Base-by-base conservation (phyloP, 495 filamentous ascomycete genomes). In the Pyrenopolyporus hunteri region DNA sequence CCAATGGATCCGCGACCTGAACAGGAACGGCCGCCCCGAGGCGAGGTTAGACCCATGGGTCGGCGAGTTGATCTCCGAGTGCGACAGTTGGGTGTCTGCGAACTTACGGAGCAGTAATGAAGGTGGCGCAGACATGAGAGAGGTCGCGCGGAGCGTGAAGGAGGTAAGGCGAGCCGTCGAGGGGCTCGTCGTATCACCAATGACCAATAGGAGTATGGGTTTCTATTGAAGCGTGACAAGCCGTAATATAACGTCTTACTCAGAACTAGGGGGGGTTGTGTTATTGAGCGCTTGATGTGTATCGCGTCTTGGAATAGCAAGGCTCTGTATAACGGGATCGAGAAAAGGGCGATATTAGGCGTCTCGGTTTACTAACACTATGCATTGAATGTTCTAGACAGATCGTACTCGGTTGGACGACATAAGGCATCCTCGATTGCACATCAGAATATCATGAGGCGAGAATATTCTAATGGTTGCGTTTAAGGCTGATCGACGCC, bases 1-100 rank as follows among this genome's bases (percentile, higher is more conserved):
- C 32, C 67, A 66, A 25, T 82, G 78, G 79, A 66, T 78, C 22
- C 65, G 70, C 14, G 76, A 78, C 33, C 62, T 79, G 5, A 67
- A 73, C 61, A 63, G 76, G 7, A 73, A 73, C 1, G 73, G 75
- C 31, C 46, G 75, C 46, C 55, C 67, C 4, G 51, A 75, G 45
- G 66, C 70, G 56, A 39, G 68, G 56, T n/a, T 80, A 4, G 70
- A 71, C 8, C 60, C 59, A 0, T 77, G 76, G 73, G 75, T 82
- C 5, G 47, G 68, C n/a, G 76, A 79, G 25, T 57, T 80, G 17
- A 58, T 82, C 14, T 63, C 51, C 2, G 64, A 74, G 28, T 74
- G 73, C 35, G 78, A 80, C n/a, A 66, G 66, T 44, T 67, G 62
- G 54, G 26, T 76, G 29, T 65, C 67, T 16, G 64, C 52, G 29